Evolutionary conservation across 2,329 filamentous ascomycete genomes (phyloP), one percentile per base, ranked within the genome.

Genomic region (Penicillium sp.): DNA sequence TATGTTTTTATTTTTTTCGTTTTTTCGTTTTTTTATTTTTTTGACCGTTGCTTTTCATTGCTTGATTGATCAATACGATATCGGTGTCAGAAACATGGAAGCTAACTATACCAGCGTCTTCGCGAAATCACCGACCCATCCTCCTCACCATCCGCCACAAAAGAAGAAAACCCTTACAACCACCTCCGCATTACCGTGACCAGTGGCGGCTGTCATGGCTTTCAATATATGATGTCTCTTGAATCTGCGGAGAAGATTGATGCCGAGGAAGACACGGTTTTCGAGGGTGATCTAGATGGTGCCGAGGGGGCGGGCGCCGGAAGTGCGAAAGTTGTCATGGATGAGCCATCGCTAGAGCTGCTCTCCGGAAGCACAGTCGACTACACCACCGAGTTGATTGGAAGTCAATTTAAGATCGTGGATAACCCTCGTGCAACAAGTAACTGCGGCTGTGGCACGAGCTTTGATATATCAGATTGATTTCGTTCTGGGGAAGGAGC

Each of bases 371-470:
- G 90, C 72, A 96, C 90, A 66, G 84, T 98, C 29, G 93, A 98
- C 65, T 98, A 90, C 63, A 96, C 90, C 0, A 93, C 87, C 79
- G 93, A 97, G 74, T 74, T 98, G 70, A 96, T 96, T 63, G 86
- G 86, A 22, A 88, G 85, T 62, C 90, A 97, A 72, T 98, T 98
- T 70, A 95, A 95, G 76, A 89, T 98, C 62, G 84, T 89, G 50
- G 90, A 95, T 60, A 98, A 97, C 63, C 93, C 93, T 0, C 76
- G 82, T 32, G 93, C 93, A 4, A 89, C 86, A 47, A 97, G 90
- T 70, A 95, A 87, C 67, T 98, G 93, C 73, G 93, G 93, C 1
- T 98, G 93, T 69, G 93, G 93, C 6, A 96, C 91, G 13, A 97
- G 91, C 66, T 98, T 98, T 70, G 93, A 97, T 71, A 89, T 97